These are phyloP conservation scores for Aspergillus costaricaensis DNA, from an alignment of 2,329 filamentous ascomycete species.

Conservation along the genomic window DNA sequence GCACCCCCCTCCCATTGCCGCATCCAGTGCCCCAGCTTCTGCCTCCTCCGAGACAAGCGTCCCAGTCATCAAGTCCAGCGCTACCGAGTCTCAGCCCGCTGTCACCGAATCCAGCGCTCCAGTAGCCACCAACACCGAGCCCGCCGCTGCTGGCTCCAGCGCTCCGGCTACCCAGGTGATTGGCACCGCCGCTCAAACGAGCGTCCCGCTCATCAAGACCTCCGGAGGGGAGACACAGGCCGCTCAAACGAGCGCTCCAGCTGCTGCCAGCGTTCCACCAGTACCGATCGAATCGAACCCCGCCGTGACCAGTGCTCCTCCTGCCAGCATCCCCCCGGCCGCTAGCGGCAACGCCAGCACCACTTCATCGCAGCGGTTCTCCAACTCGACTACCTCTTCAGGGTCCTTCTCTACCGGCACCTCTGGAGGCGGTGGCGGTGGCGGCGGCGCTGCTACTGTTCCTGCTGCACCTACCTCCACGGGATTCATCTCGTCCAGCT, in stretches of 20 bases:
- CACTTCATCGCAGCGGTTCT: neutral
- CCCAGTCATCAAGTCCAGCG: neutral
- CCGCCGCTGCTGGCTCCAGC: slow-evolving; percentile 18
- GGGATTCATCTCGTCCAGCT: neutral
- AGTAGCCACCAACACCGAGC: neutral
- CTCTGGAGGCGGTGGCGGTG: neutral
- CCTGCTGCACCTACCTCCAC: neutral
- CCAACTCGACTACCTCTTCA: neutral
- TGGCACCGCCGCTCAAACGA: neutral
- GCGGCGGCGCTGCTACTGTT: neutral
- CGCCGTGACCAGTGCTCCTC: neutral
- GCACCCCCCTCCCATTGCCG: slow-evolving; percentile 12
- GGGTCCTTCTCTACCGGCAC: neutral
- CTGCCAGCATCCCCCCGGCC: neutral
- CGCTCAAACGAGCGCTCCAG: neutral
- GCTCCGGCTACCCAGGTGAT: slow-evolving; percentile 14
- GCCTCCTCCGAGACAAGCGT: neutral
- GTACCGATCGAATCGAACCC: neutral
- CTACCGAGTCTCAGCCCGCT: neutral
- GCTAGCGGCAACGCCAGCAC: neutral
- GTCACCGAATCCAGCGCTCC: slow-evolving; percentile 13
- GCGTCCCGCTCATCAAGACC: neutral
- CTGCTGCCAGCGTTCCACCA: neutral
- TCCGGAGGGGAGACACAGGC: neutral
- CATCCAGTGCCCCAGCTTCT: slow-evolving; percentile 13